Conservation (phyloP, 495 filamentous ascomycete species). For the Annulohypoxylon bovei region DNA sequence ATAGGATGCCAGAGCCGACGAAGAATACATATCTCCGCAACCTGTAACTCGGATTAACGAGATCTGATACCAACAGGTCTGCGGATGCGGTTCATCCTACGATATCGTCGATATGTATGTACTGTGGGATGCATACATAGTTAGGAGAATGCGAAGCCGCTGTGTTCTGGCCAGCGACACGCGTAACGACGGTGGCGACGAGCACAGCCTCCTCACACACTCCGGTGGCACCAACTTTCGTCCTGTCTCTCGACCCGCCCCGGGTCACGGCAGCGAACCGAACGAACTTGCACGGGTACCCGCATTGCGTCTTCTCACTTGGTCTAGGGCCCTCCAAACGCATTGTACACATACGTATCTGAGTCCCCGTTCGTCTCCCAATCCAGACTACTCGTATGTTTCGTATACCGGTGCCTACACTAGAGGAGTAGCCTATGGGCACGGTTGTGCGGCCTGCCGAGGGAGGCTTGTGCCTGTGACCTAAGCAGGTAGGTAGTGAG, state of each 20-base stretch:
- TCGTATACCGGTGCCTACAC: not conserved
- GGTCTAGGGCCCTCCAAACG: not conserved
- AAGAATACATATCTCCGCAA: not conserved
- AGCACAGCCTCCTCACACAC: constrained; percentile 33
- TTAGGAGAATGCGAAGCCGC: constrained; percentile 2
- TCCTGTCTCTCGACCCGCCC: constrained; percentile 18
- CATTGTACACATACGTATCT: constrained; percentile 1
- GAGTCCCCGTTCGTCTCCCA: constrained; percentile 7
- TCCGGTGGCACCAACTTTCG: constrained; percentile 19
- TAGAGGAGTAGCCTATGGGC: constrained; percentile 16
- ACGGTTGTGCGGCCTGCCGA: not conserved
- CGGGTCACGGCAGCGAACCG: constrained; percentile 35
- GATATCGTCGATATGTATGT: not conserved
- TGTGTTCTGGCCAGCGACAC: constrained; percentile 1
- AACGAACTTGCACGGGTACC: constrained; percentile 30
- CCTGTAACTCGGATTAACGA: constrained; percentile 1
- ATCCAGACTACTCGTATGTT: not conserved
- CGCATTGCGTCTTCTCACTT: constrained; percentile 24
- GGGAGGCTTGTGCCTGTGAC: constrained; percentile 8
- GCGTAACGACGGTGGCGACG: constrained; percentile 4
- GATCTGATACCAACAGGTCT: constrained; percentile 12
- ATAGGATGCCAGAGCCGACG: not conserved
- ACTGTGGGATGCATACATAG: no score
- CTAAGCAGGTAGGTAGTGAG: not conserved
- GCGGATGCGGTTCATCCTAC: not conserved